Base-by-base conservation (phyloP, 2,329 filamentous ascomycete genomes). In the Dendryphion nanum region DNA sequence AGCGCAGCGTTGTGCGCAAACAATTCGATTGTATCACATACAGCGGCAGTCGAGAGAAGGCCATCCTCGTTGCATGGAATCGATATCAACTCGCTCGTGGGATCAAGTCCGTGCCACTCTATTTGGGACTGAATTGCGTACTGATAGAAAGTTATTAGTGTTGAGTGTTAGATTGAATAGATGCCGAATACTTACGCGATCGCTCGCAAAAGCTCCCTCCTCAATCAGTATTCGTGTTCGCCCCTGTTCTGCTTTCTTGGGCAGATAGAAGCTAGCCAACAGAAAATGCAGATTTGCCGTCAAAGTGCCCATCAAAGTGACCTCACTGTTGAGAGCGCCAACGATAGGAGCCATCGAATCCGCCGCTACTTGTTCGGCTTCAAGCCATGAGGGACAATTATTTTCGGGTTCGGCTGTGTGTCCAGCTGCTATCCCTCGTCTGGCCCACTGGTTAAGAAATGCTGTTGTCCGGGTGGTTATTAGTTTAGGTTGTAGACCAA, bases 161-260 rank as follows among this genome's bases (percentile, higher is more conserved):
- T 88, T 71, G 86, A 87, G 64, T 95, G n/a, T 88, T 18, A 90
- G 74, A 39, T 94, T 84, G 45, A 94, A 85, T 68, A 90, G 93
- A 68, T 85, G 82, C 35, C 68, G 77, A n/a, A n/a, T n/a, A n/a
- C n/a, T n/a, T n/a, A n/a, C n/a, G n/a, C n/a, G n/a, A n/a, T n/a
- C n/a, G n/a, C n/a, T n/a, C n/a, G n/a, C n/a, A n/a, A n/a, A n/a
- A n/a, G n/a, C n/a, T n/a, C n/a, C n/a, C n/a, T n/a, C n/a, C n/a
- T n/a, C n/a, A n/a, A n/a, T n/a, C n/a, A n/a, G n/a, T n/a, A n/a
- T n/a, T n/a, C n/a, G n/a, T n/a, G n/a, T n/a, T n/a, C n/a, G n/a
- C n/a, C n/a, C n/a, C n/a, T n/a, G n/a, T n/a, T n/a, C n/a, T 61
- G 75, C 69, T 32, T 67, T 64, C 0, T 75, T 84, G 0, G 88